These are phyloP conservation scores for Alopecurus myosuroides DNA, from an alignment of 176 grass and related monocot genomes.

Conservation along the genomic window DNA sequence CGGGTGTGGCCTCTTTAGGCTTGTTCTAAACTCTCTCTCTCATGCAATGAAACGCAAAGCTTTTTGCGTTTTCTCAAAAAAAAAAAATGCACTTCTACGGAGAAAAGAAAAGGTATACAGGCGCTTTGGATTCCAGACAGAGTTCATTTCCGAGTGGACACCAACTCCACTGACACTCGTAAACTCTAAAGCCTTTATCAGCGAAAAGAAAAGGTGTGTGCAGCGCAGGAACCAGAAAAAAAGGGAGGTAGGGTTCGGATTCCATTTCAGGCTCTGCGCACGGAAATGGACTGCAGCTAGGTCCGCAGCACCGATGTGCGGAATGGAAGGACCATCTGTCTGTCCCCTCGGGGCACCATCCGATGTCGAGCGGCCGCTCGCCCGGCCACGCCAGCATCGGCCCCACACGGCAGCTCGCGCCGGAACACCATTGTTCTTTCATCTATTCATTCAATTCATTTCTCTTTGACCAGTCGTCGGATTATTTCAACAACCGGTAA, in stretches of 20 bases:
- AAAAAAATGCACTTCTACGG: background rate
- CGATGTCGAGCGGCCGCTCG: background rate
- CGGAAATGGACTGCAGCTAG: background rate
- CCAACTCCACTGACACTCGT: background rate
- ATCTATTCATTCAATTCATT: background rate
- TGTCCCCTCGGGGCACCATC: background rate
- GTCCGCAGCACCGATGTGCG: background rate
- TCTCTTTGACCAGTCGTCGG: background rate
- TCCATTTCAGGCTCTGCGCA: background rate
- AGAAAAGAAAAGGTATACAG: background rate
- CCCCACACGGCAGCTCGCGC: background rate
- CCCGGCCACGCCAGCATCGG: background rate
- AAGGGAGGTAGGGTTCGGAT: background rate
- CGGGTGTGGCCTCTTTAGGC: no score
- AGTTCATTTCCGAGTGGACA: background rate
- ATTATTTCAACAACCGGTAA: background rate
- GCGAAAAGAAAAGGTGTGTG: background rate
- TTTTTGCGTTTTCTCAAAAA: no score
- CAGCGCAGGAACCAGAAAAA: background rate
- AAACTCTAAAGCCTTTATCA: background rate
- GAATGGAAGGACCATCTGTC: background rate
- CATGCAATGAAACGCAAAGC: no score
- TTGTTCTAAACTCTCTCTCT: no score
- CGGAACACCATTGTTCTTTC: background rate
- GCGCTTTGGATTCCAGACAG: background rate